Evolutionary conservation across 768 basidiomycete species (phyloP).

Genomic region (Rhodocollybia butyracea): DNA sequence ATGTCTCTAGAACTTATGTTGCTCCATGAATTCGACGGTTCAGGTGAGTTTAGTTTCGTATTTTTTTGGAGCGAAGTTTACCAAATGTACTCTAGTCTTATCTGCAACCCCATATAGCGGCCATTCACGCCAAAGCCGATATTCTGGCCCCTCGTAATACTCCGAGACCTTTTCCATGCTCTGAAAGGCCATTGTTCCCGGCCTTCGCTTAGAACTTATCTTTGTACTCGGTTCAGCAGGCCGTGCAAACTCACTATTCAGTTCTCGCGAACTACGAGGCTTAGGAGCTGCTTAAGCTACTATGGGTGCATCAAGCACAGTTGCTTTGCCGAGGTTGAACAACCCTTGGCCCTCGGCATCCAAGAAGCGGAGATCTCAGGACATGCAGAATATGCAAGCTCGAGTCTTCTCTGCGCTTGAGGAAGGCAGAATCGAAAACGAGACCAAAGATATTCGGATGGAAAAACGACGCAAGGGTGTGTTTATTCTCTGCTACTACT

Average conservation of each 20-base stretch:
- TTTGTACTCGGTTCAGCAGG: slow-evolving; percentile 58
- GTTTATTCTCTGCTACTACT: slow-evolving; percentile 21
- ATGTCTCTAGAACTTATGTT: slow-evolving; percentile 47
- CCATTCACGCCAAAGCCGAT: slow-evolving; percentile 74
- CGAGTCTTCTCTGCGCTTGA: slow-evolving; percentile 63
- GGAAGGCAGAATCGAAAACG: slow-evolving; percentile 80
- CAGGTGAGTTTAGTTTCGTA: slow-evolving; percentile 56
- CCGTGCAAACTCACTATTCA: slow-evolving; percentile 65
- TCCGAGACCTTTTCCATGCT: slow-evolving; percentile 61
- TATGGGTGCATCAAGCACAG: no score
- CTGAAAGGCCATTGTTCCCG: slow-evolving; percentile 61
- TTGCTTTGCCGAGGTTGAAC: slow-evolving; percentile 49
- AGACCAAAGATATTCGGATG: slow-evolving; percentile 73
- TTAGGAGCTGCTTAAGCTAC: slow-evolving; percentile 97
- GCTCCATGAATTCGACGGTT: slow-evolving; percentile 96
- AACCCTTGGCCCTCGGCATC: slow-evolving; percentile 66
- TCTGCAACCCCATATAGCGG: slow-evolving; percentile 76
- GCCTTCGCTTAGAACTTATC: slow-evolving; percentile 64
- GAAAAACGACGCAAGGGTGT: slow-evolving; percentile 83
- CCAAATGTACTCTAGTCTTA: slow-evolving; percentile 58
- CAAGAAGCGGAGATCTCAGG: slow-evolving; percentile 71
- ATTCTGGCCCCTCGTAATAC: slow-evolving; percentile 80
- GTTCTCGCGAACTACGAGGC: no score
- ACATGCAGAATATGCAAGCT: slow-evolving; percentile 59
- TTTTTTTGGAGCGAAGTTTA: neutral